A percentile compares a stretch with the other conserved stretches of the same genome.
These are phyloP conservation scores for Tanacetum coccineum DNA, from an alignment of 129 eudicot species.

Conservation along the genomic window DNA sequence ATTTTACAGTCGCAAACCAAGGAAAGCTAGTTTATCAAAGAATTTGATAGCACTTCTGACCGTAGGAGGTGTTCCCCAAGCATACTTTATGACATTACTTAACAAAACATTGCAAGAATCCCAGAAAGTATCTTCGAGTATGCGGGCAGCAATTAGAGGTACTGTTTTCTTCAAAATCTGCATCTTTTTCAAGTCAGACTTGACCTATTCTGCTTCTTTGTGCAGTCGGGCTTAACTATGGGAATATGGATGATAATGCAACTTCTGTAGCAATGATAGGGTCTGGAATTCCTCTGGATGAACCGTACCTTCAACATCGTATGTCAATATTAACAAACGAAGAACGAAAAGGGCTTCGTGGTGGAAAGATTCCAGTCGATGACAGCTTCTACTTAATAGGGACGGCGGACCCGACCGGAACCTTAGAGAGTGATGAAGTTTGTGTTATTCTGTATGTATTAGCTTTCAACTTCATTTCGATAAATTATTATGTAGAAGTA, in stretches of 20 bases:
- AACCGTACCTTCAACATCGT: conserved; percentile 32
- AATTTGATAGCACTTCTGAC: conserved; percentile 59
- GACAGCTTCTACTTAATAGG: conserved; percentile 34
- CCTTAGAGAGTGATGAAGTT: conserved; percentile 30
- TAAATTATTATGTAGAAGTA: neutral
- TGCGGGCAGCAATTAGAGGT: conserved; percentile 69
- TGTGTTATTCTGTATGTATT: conserved; percentile 37
- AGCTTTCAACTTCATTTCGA: conserved; percentile 9
- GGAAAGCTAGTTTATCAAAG: conserved; percentile 46
- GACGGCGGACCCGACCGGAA: conserved; percentile 40
- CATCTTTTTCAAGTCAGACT: neutral
- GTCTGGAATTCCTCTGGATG: conserved; percentile 53
- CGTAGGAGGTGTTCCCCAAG: conserved; percentile 74
- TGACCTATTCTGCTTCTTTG: conserved; percentile 10
- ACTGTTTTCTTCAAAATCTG: neutral
- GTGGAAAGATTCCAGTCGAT: conserved; percentile 24
- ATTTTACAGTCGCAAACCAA: conserved; percentile 55
- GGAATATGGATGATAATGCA: conserved; percentile 43
- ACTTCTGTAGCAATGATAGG: conserved; percentile 55
- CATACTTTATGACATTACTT: conserved; percentile 45
- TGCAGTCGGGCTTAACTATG: conserved; percentile 61
- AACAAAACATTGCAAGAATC: conserved; percentile 44
- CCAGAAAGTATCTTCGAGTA: conserved; percentile 35
- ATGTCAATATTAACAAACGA: conserved; percentile 23
- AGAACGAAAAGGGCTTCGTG: conserved; percentile 32